These are phyloP conservation scores for Boletus rubescentipes DNA, from an alignment of 768 basidiomycete genomes.

Conservation along the genomic window DNA sequence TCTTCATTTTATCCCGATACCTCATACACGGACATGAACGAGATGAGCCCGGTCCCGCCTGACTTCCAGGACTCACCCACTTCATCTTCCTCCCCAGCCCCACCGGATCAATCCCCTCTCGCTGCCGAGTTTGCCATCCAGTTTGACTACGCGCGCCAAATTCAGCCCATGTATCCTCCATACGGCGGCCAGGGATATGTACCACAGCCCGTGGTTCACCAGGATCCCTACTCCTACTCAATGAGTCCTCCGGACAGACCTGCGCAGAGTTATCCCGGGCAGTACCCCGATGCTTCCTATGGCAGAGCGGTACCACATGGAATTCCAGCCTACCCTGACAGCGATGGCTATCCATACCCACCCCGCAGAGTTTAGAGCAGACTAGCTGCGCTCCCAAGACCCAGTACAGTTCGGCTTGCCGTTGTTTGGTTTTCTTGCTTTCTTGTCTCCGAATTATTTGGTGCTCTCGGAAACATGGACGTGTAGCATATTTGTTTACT, in stretches of 20 bases:
- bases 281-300: constrained; percentile 9
- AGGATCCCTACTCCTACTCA: constrained; percentile 11
- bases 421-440: constrained; percentile 3
- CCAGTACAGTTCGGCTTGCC: constrained; percentile 1
- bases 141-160: constrained; percentile 2
- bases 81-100: constrained; percentile 25
- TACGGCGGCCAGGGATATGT: constrained; percentile 5
- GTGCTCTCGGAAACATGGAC: constrained; percentile 15
- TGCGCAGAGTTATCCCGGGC: constrained; percentile 8
- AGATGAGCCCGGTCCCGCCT: constrained; percentile 7
- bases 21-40: constrained; percentile 15
- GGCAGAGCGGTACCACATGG: constrained; percentile 14
- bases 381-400: not conserved
- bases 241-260: constrained; percentile 14
- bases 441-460: constrained; percentile 8
- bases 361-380: constrained; percentile 8
- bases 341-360: constrained; percentile 11
- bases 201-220: constrained; percentile 8
- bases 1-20: constrained; percentile 10
- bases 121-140: constrained; percentile 9
- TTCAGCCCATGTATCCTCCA: constrained; percentile 4
- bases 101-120: constrained; percentile 25
- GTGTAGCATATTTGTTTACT: constrained; percentile 7
- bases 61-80: constrained; percentile 26
- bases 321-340: constrained; percentile 11